These are phyloP conservation scores for Phalaenopsis aphrodite DNA, from an alignment of 106 monocot genomes.

Conservation along the genomic window DNA sequence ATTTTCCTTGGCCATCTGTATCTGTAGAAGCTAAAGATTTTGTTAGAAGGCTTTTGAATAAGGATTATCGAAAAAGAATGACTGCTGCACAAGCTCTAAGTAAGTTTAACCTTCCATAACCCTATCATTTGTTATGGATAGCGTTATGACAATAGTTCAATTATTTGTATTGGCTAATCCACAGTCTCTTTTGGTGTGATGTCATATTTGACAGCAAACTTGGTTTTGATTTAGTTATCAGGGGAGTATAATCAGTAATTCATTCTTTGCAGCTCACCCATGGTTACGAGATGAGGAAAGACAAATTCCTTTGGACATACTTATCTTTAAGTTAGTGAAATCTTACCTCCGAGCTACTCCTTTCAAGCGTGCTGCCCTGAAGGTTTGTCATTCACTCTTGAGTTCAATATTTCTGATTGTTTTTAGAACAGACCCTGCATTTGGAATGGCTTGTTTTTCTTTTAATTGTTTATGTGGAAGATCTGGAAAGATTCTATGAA, in stretches of 20 bases:
- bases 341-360: conserved; percentile 71
- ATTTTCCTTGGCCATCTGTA: conserved; percentile 64
- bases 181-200: not conserved
- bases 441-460: not conserved
- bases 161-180: not conserved
- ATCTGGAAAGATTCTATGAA: no score
- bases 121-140: not conserved
- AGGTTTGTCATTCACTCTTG: conserved; percentile 37
- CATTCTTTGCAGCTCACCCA: conserved; percentile 63
- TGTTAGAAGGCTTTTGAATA: conserved; percentile 74
- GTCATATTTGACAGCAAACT: not conserved
- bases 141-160: not conserved
- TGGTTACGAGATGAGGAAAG: conserved; percentile 70
- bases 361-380: conserved; percentile 84
- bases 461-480: not conserved
- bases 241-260: not conserved
- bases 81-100: conserved; percentile 69
- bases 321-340: conserved; percentile 79
- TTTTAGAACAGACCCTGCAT: not conserved
- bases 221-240: not conserved
- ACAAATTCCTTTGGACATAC: conserved; percentile 64
- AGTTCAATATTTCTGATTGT: not conserved
- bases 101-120: conserved; percentile 13
- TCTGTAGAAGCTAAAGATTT: conserved; percentile 82
- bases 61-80: conserved; percentile 88